These are phyloP conservation scores for Hypoxylon sp. DNA, from an alignment of 2,329 filamentous ascomycete species.

Conservation along the genomic window DNA sequence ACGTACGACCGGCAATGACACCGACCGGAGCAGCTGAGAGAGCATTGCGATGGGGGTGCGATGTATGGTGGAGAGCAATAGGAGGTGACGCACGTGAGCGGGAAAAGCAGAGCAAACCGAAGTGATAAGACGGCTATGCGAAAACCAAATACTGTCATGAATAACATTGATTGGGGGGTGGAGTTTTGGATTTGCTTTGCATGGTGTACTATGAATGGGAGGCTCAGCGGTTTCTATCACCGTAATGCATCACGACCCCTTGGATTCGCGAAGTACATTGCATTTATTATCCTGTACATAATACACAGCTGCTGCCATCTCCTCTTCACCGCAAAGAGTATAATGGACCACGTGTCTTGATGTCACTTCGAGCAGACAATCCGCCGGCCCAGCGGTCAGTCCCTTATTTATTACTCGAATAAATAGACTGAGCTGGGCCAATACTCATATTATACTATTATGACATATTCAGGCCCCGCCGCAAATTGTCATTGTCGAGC, in stretches of 20 bases:
- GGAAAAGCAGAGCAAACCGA: constrained; percentile 38
- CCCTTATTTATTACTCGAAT: not conserved
- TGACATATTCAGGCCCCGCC: not conserved
- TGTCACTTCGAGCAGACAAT: constrained; percentile 6
- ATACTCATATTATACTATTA: not conserved
- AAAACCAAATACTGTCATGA: constrained; percentile 13
- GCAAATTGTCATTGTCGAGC: not conserved
- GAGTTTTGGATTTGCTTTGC: constrained; percentile 39
- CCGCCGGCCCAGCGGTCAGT: not conserved
- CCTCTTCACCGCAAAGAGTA: constrained; percentile 33
- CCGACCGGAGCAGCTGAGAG: constrained; percentile 86
- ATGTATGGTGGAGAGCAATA: constrained; percentile 92
- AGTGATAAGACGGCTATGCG: constrained; percentile 9
- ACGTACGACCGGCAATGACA: constrained; percentile 90
- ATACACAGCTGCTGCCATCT: constrained; percentile 20
- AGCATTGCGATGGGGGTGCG: constrained; percentile 88
- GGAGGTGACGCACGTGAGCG: constrained; percentile 76
- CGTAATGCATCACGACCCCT: constrained; percentile 33
- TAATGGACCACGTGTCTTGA: constrained; percentile 18
- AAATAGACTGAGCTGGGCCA: not conserved
- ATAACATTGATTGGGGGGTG: constrained; percentile 24
- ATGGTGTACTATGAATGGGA: constrained; percentile 33
- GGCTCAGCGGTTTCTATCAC: constrained; percentile 13
- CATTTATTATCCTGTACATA: constrained; percentile 33
- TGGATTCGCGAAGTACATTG: constrained; percentile 26